Evolutionary conservation across 805 yeast genomes (phyloP).

Genomic region (Zygosaccharomyces kombuchaensis): DNA sequence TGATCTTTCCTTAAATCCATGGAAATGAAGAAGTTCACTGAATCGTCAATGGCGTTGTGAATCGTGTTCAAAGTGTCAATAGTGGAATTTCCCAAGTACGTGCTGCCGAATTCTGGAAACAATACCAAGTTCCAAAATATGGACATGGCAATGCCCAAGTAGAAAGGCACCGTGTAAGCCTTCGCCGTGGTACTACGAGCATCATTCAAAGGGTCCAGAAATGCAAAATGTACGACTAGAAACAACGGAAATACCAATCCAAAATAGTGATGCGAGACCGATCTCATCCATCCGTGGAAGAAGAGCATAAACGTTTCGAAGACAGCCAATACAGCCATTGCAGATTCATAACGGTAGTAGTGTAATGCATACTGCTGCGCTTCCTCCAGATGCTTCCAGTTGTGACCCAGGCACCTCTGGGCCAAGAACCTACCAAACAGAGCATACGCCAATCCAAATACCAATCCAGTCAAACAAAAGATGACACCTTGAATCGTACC

Average conservation of each 20-base stretch:
- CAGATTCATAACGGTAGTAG: conserved; percentile 36
- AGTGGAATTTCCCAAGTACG: conserved; percentile 43
- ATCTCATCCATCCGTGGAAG: conserved; percentile 48
- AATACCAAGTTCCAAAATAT: conserved; percentile 41
- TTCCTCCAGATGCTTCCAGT: conserved; percentile 32
- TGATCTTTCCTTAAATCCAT: conserved; percentile 16
- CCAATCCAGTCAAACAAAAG: conserved; percentile 40
- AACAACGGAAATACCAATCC: conserved; percentile 46
- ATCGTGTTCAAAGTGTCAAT: conserved; percentile 39
- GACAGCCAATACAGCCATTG: conserved; percentile 42
- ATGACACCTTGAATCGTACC: conserved; percentile 43
- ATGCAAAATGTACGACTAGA: conserved; percentile 47
- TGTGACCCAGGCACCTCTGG: conserved; percentile 34
- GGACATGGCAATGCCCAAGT: conserved; percentile 43
- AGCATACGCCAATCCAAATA: conserved; percentile 42
- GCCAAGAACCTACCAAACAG: conserved; percentile 42
- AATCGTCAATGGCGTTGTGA: conserved; percentile 37
- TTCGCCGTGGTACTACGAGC: conserved; percentile 35
- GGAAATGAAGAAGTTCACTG: conserved; percentile 39
- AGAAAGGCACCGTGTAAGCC: conserved; percentile 42
- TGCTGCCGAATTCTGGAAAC: conserved; percentile 51
- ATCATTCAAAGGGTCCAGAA: conserved; percentile 35
- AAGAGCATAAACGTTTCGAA: conserved; percentile 45
- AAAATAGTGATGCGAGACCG: conserved; percentile 44
- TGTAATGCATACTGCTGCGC: conserved; percentile 27